Percentiles rank a stretch among this genome's conserved stretches.
These are phyloP conservation scores for Nidula microcarpa DNA, from an alignment of 768 basidiomycete species.

Conservation along the genomic window DNA sequence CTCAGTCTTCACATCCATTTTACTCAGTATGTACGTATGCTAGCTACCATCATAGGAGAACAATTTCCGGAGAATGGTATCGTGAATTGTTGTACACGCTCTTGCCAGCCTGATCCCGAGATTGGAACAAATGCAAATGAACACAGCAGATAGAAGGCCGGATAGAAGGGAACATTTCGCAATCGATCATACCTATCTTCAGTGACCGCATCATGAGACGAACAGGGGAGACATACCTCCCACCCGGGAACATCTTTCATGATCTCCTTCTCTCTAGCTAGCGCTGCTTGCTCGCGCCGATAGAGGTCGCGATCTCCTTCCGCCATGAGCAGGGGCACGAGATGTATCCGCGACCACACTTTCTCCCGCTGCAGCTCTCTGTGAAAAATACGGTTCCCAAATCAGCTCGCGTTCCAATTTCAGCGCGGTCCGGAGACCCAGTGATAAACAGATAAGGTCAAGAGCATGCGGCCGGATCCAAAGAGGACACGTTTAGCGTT, in stretches of 20 bases:
- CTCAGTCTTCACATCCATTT: not conserved
- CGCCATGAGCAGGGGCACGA: conserved; percentile 87
- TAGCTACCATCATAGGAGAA: conserved; percentile 24
- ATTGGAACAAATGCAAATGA: conserved; percentile 6
- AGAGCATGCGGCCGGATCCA: conserved; percentile 57
- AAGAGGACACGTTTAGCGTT: conserved; percentile 62
- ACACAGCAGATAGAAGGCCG: conserved; percentile 13
- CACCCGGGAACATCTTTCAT: conserved; percentile 94
- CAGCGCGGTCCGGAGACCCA: conserved; percentile 36
- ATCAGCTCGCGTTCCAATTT: conserved; percentile 38
- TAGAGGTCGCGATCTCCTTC: conserved; percentile 92
- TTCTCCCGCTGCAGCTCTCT: conserved; percentile 94
- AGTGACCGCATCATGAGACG: conserved; percentile 5
- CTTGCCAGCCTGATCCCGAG: conserved; percentile 65
- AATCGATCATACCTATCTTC: conserved; percentile 17
- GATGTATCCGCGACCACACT: conserved; percentile 93
- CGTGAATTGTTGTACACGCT: conserved; percentile 80
- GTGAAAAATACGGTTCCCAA: conserved; percentile 32
- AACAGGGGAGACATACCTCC: conserved; percentile 66
- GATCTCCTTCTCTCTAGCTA: conserved; percentile 80
- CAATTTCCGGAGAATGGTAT: conserved; percentile 49
- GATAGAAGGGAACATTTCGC: conserved; percentile 10
- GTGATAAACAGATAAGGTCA: conserved; percentile 36
- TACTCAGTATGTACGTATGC: not conserved
- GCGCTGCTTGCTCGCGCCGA: conserved; percentile 73